These are phyloP conservation scores for Candida silvatica DNA, from an alignment of 805 yeast species.

Conservation along the genomic window DNA sequence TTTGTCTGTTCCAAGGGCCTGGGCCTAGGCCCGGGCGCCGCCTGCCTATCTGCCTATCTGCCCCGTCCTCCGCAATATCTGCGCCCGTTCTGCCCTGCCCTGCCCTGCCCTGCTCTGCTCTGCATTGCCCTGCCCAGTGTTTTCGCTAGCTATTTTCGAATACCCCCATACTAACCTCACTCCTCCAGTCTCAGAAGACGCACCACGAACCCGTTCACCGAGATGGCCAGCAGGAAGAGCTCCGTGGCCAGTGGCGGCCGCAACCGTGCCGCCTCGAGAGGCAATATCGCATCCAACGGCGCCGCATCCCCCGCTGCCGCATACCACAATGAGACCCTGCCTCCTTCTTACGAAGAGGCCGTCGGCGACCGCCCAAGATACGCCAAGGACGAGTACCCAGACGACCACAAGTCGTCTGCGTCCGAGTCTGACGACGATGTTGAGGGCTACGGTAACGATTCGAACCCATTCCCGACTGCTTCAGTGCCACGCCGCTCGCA, in stretches of 20 bases:
- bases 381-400: constrained; percentile 38
- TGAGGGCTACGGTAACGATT: constrained; percentile 7
- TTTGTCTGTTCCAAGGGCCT: no score
- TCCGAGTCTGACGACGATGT: constrained; percentile 10
- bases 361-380: constrained; percentile 36
- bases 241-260: neutral
- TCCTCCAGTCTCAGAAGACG: constrained; percentile 2
- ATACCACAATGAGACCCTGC: constrained; percentile 32
- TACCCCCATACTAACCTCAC: neutral
- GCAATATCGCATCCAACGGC: neutral
- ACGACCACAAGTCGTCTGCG: constrained; percentile 33
- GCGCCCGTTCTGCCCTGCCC: no score
- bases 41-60: no score
- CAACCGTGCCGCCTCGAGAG: neutral
- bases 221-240: constrained; percentile 1
- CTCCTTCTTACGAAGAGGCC: constrained; percentile 68
- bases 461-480: constrained; percentile 19
- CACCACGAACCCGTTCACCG: constrained; percentile 3
- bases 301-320: neutral
- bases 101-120: no score
- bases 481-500: constrained; percentile 8
- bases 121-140: neutral
- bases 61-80: no score
- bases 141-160: neutral
- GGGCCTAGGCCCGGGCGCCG: no score